These are phyloP conservation scores for Xylaria grammica DNA, from an alignment of 495 filamentous ascomycete species.

Conservation along the genomic window DNA sequence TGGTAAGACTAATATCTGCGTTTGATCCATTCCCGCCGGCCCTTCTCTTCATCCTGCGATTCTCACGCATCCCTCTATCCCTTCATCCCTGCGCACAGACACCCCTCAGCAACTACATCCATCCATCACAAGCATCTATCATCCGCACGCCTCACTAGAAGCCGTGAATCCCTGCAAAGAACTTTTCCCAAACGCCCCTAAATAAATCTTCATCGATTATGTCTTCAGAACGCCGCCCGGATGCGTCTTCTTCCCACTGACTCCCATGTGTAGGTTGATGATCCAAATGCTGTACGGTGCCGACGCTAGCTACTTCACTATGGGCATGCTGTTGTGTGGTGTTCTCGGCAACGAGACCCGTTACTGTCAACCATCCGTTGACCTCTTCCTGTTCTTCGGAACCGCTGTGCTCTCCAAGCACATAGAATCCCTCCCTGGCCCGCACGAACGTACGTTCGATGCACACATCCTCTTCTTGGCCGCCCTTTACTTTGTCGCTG, in stretches of 20 bases:
- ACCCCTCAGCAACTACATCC: background rate
- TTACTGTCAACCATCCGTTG: background rate
- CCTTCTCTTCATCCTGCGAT: background rate
- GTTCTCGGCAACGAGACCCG: background rate
- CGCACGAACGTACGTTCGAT: background rate
- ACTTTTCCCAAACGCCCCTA: background rate
- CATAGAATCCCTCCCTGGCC: background rate
- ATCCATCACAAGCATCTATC: background rate
- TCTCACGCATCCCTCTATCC: too few relatives aligned
- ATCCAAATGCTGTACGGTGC: constrained; percentile 2
- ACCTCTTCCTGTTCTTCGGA: background rate
- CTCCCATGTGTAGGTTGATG: background rate
- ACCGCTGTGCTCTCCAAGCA: background rate
- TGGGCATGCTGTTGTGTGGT: background rate
- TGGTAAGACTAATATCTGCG: constrained; percentile 11
- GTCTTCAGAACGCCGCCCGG: too few relatives aligned
- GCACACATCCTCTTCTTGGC: background rate
- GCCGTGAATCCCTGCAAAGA: background rate
- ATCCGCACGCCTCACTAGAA: background rate
- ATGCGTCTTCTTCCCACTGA: background rate
- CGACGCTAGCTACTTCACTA: background rate
- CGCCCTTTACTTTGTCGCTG: background rate
- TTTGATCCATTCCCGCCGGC: background rate
- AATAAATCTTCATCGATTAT: too few relatives aligned
- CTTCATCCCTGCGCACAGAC: background rate